Evolutionary conservation across 2,329 filamentous ascomycete species (phyloP).

Genomic region (Hypoxylon rubiginosum): DNA sequence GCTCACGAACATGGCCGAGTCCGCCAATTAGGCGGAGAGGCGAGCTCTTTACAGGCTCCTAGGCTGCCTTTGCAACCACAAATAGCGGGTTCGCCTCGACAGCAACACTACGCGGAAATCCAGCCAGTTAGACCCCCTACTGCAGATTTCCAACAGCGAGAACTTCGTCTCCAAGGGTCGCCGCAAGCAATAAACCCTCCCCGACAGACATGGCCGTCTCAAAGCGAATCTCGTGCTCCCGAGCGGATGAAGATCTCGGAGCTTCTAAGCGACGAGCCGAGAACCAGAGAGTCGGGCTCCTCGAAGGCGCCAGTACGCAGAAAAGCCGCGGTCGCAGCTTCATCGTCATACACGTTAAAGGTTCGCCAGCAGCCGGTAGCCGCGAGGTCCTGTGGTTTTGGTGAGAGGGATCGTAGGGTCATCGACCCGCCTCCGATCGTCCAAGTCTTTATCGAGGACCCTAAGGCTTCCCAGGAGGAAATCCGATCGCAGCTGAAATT

Average conservation of each 20-base stretch:
- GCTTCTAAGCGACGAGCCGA: constrained; percentile 48
- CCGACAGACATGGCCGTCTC: constrained; percentile 43
- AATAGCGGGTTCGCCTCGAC: constrained; percentile 33
- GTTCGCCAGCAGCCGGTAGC: constrained; percentile 84
- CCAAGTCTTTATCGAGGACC: constrained; percentile 75
- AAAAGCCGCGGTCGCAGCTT: constrained; percentile 27
- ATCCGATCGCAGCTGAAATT: constrained; percentile 65
- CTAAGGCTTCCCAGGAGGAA: constrained; percentile 67
- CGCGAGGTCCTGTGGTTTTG: constrained; percentile 85
- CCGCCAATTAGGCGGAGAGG: constrained; percentile 40
- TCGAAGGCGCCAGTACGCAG: constrained; percentile 44
- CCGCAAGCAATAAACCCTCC: constrained; percentile 37
- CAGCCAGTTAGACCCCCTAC: constrained; percentile 36
- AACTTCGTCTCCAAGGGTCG: constrained; percentile 36
- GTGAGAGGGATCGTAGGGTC: constrained; percentile 83
- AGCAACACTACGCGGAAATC: constrained; percentile 35
- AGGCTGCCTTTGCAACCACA: constrained; percentile 36
- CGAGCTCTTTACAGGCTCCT: constrained; percentile 36
- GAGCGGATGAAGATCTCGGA: constrained; percentile 52
- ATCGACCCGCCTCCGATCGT: constrained; percentile 89
- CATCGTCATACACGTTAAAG: constrained; percentile 61
- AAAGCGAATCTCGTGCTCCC: constrained; percentile 44
- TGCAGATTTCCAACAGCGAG: constrained; percentile 38
- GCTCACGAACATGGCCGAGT: constrained; percentile 38
- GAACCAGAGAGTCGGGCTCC: constrained; percentile 31